These are phyloP conservation scores for Epithele typhae DNA, from an alignment of 768 basidiomycete genomes.

Conservation along the genomic window DNA sequence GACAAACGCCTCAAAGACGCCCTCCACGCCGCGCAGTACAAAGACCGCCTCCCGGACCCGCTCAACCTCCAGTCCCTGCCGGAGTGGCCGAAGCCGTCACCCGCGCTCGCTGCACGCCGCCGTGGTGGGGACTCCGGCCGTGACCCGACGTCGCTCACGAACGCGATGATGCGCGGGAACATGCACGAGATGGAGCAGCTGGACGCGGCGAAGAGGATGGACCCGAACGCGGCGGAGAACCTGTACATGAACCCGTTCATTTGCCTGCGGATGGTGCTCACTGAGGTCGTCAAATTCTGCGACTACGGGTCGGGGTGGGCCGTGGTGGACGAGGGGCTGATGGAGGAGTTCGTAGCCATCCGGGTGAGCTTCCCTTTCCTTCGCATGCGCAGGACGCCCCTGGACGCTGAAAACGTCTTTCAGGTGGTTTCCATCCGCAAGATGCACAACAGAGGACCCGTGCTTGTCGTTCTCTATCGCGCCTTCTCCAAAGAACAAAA, in stretches of 20 bases:
- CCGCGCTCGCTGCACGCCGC: background rate
- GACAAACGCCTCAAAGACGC: slow-evolving; percentile 11
- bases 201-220: background rate
- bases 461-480: slow-evolving; percentile 10
- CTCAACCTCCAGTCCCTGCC: background rate
- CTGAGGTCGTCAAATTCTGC: too few relatives aligned
- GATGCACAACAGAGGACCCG: slow-evolving; percentile 5
- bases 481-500: too few relatives aligned
- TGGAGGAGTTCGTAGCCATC: too few relatives aligned
- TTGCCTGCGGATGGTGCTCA: too few relatives aligned
- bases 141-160: too few relatives aligned
- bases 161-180: slow-evolving; percentile 1
- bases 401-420: too few relatives aligned
- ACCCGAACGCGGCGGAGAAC: background rate
- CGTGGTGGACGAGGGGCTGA: too few relatives aligned
- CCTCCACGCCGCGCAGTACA: slow-evolving; percentile 9
- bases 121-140: too few relatives aligned
- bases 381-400: too few relatives aligned
- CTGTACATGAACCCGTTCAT: slow-evolving; percentile 10
- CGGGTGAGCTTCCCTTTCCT: too few relatives aligned
- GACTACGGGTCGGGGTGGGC: too few relatives aligned
- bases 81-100: background rate
- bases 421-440: slow-evolving; percentile 7
- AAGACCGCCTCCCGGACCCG: background rate
- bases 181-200: background rate